Conservation (phyloP, 129 eudicot genomes). For the Artemisia annua region DNA sequence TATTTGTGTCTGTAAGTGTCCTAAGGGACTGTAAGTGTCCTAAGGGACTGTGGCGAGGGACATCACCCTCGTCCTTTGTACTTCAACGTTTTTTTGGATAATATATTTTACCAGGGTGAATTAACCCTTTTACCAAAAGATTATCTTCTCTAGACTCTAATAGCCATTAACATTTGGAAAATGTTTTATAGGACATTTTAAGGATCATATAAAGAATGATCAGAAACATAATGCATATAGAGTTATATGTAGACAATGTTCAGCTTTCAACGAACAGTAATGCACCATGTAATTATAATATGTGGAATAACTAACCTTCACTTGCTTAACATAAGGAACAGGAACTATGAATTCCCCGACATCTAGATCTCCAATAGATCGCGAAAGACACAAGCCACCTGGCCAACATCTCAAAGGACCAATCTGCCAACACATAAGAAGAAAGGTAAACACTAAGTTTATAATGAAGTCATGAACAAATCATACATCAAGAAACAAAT, state of each 20-base stretch:
- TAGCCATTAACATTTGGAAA: not conserved
- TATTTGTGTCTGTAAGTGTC: no score
- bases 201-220: not conserved
- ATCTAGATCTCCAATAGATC: conserved; percentile 95
- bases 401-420: conserved; percentile 99
- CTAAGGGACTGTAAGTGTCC: no score
- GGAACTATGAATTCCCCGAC: conserved; percentile 98
- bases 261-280: not conserved
- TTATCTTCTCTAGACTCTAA: not conserved
- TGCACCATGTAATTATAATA: not conserved
- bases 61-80: no score
- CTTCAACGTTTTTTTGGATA: no score
- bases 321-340: conserved; percentile 92
- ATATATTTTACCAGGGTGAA: no score
- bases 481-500: not conserved
- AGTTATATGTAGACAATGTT: not conserved
- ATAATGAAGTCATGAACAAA: not conserved
- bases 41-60: no score
- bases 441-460: conserved; percentile 4
- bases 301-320: conserved; percentile 59
- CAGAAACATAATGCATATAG: not conserved
- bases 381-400: conserved; percentile 97
- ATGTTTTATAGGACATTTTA: not conserved
- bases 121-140: no score
- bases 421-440: conserved; percentile 49